These are phyloP conservation scores for Russula ochroleuca DNA, from an alignment of 768 basidiomycete genomes.

Conservation along the genomic window DNA sequence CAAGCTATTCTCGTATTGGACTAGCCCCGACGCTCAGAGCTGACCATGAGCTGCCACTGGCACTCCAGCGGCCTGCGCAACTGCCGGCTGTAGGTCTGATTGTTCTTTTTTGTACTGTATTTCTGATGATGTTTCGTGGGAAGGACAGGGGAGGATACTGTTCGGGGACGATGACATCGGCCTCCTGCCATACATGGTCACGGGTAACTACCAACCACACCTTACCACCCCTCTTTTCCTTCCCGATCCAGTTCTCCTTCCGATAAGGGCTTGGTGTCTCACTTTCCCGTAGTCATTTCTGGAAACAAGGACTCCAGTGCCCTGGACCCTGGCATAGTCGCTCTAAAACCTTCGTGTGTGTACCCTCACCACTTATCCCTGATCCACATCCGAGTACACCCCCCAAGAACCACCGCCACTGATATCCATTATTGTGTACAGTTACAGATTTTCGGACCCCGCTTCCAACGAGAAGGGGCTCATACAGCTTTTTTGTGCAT, in stretches of 20 bases:
- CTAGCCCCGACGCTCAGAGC: conserved; percentile 3
- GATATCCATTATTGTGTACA: conserved; percentile 6
- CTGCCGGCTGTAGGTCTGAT: not conserved
- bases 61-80: not conserved
- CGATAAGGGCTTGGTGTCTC: conserved; percentile 12
- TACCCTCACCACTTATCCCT: not conserved
- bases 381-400: not conserved
- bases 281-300: conserved; percentile 7
- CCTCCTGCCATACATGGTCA: conserved; percentile 22
- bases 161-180: conserved; percentile 7
- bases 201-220: conserved; percentile 17
- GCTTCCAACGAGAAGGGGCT: not conserved
- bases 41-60: not conserved
- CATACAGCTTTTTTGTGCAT: not conserved
- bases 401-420: not conserved
- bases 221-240: conserved; percentile 14
- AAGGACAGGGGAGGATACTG: not conserved
- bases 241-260: conserved; percentile 12
- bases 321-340: conserved; percentile 19
- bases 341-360: not conserved
- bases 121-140: conserved; percentile 17
- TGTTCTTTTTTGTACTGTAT: not conserved
- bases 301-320: conserved; percentile 8
- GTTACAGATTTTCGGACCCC: not conserved
- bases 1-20: conserved; percentile 21